Conservation (phyloP, 495 filamentous ascomycete species). For the Penicillium coprophilum region DNA sequence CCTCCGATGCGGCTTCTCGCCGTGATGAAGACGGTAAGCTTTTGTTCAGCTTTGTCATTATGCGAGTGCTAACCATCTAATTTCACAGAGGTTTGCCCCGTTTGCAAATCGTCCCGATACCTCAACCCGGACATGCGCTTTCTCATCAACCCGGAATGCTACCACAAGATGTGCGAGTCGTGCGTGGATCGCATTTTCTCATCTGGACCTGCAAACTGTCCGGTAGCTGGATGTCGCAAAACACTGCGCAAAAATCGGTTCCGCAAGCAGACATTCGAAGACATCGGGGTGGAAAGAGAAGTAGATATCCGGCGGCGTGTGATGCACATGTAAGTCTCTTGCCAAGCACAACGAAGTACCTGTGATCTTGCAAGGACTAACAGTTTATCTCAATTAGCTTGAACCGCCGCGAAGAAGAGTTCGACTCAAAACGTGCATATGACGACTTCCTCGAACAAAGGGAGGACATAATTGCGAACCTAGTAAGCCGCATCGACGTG, state of each 20-base stretch:
- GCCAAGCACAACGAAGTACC: background rate
- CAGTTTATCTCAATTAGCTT: slow-evolving; percentile 46
- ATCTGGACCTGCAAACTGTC: slow-evolving; percentile 84
- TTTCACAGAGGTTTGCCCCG: slow-evolving; percentile 78
- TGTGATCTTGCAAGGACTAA: background rate
- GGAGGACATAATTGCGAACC: slow-evolving; percentile 84
- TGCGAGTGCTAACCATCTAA: slow-evolving; percentile 15
- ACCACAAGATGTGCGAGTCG: slow-evolving; percentile 95
- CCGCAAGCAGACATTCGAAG: slow-evolving; percentile 83
- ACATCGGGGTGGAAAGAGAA: slow-evolving; percentile 87
- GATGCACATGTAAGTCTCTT: slow-evolving; percentile 56
- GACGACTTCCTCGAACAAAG: slow-evolving; percentile 95
- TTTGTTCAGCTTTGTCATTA: background rate
- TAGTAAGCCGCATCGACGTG: slow-evolving; percentile 70
- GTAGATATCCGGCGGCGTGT: slow-evolving; percentile 87
- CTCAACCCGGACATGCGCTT: slow-evolving; percentile 91
- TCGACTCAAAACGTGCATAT: slow-evolving; percentile 73
- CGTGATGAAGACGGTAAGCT: slow-evolving; percentile 54
- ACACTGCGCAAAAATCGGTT: slow-evolving; percentile 85
- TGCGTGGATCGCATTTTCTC: slow-evolving; percentile 96
- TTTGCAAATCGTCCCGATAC: slow-evolving; percentile 94
- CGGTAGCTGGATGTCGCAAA: slow-evolving; percentile 78
- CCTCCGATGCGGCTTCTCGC: slow-evolving; percentile 36
- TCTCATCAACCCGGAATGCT: slow-evolving; percentile 96
- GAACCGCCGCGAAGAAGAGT: slow-evolving; percentile 88